Evolutionary conservation across 768 basidiomycete species (phyloP).

Genomic region (Mycena filopes): DNA sequence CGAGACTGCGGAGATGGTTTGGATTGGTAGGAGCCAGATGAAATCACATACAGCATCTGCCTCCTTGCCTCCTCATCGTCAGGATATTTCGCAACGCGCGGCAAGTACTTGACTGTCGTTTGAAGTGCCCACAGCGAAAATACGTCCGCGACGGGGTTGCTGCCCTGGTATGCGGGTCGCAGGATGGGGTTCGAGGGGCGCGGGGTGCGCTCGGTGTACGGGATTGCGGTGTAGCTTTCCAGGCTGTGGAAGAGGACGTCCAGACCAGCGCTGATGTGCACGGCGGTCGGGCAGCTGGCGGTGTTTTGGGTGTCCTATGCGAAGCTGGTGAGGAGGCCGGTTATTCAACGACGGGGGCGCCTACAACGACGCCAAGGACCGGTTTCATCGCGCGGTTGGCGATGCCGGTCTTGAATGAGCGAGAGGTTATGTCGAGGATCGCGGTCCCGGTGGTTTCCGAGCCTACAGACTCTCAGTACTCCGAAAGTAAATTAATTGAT

Average conservation of each 20-base stretch:
- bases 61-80: constrained; percentile 85
- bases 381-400: constrained; percentile 93
- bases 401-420: constrained; percentile 96
- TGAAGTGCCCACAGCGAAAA: constrained; percentile 95
- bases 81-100: constrained; percentile 82
- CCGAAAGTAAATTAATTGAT: neutral
- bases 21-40: constrained; percentile 3
- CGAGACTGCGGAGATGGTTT: constrained; percentile 62
- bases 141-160: constrained; percentile 94
- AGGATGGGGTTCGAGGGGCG: constrained; percentile 91
- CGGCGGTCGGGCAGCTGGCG: constrained; percentile 87
- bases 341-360: constrained; percentile 23
- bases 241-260: constrained; percentile 97
- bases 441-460: constrained; percentile 96
- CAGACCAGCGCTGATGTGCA: constrained; percentile 94
- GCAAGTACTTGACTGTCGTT: constrained; percentile 89
- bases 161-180: constrained; percentile 93
- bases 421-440: constrained; percentile 92
- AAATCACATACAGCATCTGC: constrained; percentile 83
- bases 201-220: constrained; percentile 91
- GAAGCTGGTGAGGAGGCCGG: constrained; percentile 37
- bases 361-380: constrained; percentile 78
- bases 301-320: constrained; percentile 87
- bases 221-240: constrained; percentile 95
- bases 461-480: constrained; percentile 39